Evolutionary conservation across 768 basidiomycete genomes (phyloP).

Genomic region (Hysterangium stoloniferum): DNA sequence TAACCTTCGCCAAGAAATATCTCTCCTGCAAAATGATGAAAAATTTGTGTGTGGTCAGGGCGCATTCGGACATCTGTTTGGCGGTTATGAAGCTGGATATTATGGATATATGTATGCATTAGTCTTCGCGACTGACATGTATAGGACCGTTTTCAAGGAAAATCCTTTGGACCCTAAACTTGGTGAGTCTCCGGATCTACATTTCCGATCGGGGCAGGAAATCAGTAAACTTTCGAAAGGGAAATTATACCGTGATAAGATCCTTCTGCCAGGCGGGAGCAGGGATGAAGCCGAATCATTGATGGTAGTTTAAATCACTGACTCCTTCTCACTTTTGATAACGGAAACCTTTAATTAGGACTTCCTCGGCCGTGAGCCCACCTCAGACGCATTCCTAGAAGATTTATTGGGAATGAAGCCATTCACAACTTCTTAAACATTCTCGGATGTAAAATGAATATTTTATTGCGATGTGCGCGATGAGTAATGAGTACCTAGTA

Average conservation of each 20-base stretch:
- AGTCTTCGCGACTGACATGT: constrained; percentile 56
- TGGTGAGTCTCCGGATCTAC: constrained; percentile 25
- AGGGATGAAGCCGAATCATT: constrained; percentile 75
- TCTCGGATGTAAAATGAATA: too few species aligned
- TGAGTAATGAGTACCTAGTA: too few species aligned
- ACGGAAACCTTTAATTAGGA: constrained; percentile 33
- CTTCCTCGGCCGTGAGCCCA: constrained; percentile 71
- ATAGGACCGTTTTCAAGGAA: constrained; percentile 68
- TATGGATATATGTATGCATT: constrained; percentile 74
- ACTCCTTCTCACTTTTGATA: not conserved
- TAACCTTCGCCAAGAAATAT: constrained; percentile 57
- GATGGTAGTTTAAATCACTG: constrained; percentile 35
- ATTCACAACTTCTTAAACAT: not conserved
- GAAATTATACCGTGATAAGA: constrained; percentile 63
- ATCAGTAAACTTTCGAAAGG: constrained; percentile 22
- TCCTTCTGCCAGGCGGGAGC: constrained; percentile 66
- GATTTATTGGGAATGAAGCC: constrained; percentile 44
- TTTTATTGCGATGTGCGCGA: too few species aligned
- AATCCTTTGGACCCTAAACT: constrained; percentile 65
- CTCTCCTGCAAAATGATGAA: constrained; percentile 51
- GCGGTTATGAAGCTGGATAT: constrained; percentile 65
- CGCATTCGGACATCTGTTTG: constrained; percentile 68
- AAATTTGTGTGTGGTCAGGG: constrained; percentile 62
- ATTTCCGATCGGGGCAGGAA: not conserved
- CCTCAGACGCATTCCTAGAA: constrained; percentile 66